A percentile compares a stretch with the other conserved stretches of the same genome.
Conservation (phyloP, 345 rosid species). For the Toxicodendron radicans region DNA sequence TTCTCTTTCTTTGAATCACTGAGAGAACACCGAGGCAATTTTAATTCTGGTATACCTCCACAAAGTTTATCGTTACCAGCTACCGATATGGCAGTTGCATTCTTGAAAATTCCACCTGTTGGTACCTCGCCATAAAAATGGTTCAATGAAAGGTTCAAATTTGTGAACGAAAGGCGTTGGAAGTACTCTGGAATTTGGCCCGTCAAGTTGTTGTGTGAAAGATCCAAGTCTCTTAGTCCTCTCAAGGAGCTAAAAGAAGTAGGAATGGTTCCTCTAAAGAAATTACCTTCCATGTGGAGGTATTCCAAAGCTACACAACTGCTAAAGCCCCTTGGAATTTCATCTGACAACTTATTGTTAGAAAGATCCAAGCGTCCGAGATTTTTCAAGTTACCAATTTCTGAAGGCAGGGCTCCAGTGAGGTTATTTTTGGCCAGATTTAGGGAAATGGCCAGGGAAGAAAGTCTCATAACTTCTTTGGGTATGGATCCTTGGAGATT, state of each 20-base stretch:
- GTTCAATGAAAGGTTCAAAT: slow-evolving; percentile 27
- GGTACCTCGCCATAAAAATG: slow-evolving; percentile 30
- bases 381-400: slow-evolving; percentile 24
- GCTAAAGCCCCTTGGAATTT: slow-evolving; percentile 22
- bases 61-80: slow-evolving; percentile 27
- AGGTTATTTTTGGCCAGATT: slow-evolving; percentile 19
- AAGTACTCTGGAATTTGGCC: slow-evolving; percentile 26
- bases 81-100: slow-evolving; percentile 13
- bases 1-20: neutral
- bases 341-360: slow-evolving; percentile 23
- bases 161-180: neutral
- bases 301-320: slow-evolving; percentile 22
- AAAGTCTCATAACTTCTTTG: slow-evolving; percentile 22
- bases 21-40: slow-evolving; percentile 13
- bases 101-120: slow-evolving; percentile 12
- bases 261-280: slow-evolving; percentile 30
- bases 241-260: slow-evolving; percentile 17
- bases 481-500: slow-evolving; percentile 23
- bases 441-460: slow-evolving; percentile 21
- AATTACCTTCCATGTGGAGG: slow-evolving; percentile 18
- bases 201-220: slow-evolving; percentile 29
- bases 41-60: slow-evolving; percentile 18
- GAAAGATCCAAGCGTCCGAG: slow-evolving; percentile 23
- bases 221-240: slow-evolving; percentile 22
- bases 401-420: slow-evolving; percentile 17